Percentiles rank a stretch among this genome's conserved stretches.
phyloP scores from a whole-genome alignment of 352 stramenopile genomes.

The Phytophthora brassicae region DNA sequence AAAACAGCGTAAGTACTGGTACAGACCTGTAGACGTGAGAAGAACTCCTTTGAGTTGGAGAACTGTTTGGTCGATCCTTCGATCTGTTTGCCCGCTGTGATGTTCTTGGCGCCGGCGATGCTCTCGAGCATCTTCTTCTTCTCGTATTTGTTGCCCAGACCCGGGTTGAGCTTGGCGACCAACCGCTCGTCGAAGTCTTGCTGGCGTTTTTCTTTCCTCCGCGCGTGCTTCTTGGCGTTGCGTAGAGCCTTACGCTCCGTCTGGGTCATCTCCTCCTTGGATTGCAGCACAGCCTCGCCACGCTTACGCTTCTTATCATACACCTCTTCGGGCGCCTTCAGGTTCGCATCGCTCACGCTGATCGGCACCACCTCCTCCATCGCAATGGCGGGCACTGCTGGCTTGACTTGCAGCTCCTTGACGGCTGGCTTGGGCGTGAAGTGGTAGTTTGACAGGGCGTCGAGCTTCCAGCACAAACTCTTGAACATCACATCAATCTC shows the following conservation, averaged over 20 bases:
- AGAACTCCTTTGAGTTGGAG: conserved; percentile 89
- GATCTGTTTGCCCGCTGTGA: conserved; percentile 84
- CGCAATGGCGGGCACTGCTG: conserved; percentile 74
- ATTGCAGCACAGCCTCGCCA: conserved; percentile 76
- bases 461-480: conserved; percentile 93
- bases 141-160: conserved; percentile 95
- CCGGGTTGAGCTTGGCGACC: conserved; percentile 94
- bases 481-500: conserved; percentile 96
- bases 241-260: conserved; percentile 83
- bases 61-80: conserved; percentile 83
- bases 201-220: conserved; percentile 90
- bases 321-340: conserved; percentile 82
- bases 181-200: conserved; percentile 91
- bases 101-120: conserved; percentile 76
- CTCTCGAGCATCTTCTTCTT: conserved; percentile 92
- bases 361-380: conserved; percentile 88
- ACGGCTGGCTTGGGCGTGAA: conserved; percentile 93
- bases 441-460: conserved; percentile 96
- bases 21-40: conserved; percentile 67
- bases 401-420: conserved; percentile 89
- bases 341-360: conserved; percentile 82
- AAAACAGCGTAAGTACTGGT: no score
- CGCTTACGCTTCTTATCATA: conserved; percentile 89
- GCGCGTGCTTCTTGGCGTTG: conserved; percentile 90
- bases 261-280: conserved; percentile 88